Base-by-base conservation (phyloP, 768 basidiomycete species). In the Hypholoma fasciculare region DNA sequence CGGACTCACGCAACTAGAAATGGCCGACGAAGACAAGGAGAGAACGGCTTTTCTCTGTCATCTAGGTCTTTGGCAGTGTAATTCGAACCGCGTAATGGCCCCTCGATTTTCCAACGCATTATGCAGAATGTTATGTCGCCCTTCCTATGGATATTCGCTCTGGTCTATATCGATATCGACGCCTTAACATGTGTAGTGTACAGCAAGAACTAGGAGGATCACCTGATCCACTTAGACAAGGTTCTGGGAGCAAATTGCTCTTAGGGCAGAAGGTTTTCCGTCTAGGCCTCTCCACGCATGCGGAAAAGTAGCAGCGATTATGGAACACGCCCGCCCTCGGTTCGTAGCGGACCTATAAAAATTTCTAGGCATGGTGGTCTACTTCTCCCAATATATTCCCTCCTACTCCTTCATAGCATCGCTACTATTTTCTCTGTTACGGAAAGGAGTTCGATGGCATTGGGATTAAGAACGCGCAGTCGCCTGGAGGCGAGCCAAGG, bases 81-180 rank as follows among this genome's bases (percentile, higher is more conserved):
- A 42, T 14, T 42, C 12, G 14, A 11, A 3, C 13, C 12, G 40
- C 17, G 40, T 19, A 42, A 42, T 11, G 40, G 40, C 17, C 40
- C 40, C 3, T 14, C 14, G 5, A 19, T 42, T 19, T 42, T 42
- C 40, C 40, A 42, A 42, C 17, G 40, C 40, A 19, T 42, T 4
- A 42, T 42, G 40, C 40, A 42, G 11, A 42, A 42, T 19, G 40
- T 42, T 5, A 3, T 42, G 40, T 14, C 40, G 5, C 40, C 40
- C 3, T 42, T 42, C 11, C 11, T 42, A 14, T 57, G 56, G 56
- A 9, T 57, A 6, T 57, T 50, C 16, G 36, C 56, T 7, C 30
- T 50, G 7, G 56, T 57, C 7, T 57, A 57, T 14, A 57, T 57
- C 36, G 56, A 57, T n/a, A 57, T 57, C 7, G 47, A n/a, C n/a